Conservation (phyloP, 2,329 filamentous ascomycete species). For the Alternaria triticina region DNA sequence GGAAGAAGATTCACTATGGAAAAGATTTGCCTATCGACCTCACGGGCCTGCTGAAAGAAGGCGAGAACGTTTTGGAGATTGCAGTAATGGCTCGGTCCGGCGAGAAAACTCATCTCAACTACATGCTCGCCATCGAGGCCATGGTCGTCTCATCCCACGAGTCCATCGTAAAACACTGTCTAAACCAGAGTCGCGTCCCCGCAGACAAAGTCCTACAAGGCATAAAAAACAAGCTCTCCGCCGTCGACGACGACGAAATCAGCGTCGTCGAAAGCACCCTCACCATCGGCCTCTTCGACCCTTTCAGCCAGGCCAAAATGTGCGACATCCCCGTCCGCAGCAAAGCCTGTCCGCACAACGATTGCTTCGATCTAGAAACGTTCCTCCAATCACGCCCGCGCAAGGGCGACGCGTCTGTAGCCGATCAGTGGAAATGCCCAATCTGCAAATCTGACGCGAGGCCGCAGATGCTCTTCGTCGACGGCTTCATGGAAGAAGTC, state of each 20-base stretch:
- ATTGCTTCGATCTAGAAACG: constrained; percentile 88
- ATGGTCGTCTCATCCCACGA: constrained; percentile 61
- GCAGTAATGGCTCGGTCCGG: constrained; percentile 31
- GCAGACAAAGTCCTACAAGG: constrained; percentile 59
- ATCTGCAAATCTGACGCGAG: constrained; percentile 80
- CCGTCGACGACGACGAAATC: constrained; percentile 67
- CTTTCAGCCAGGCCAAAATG: constrained; percentile 55
- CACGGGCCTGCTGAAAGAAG: constrained; percentile 63
- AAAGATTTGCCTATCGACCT: constrained; percentile 80
- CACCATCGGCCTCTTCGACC: constrained; percentile 56
- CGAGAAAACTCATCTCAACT: constrained; percentile 53
- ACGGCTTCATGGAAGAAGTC: constrained; percentile 74
- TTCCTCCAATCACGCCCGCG: constrained; percentile 64
- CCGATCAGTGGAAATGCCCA: constrained; percentile 86
- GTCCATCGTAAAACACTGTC: constrained; percentile 41
- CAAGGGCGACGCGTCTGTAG: constrained; percentile 44
- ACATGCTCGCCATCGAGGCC: constrained; percentile 73
- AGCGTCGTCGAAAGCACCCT: constrained; percentile 49
- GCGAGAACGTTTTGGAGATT: constrained; percentile 68
- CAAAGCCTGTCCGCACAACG: constrained; percentile 72
- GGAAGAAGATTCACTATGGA: constrained; percentile 74
- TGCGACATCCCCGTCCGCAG: constrained; percentile 77
- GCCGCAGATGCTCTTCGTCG: constrained; percentile 72
- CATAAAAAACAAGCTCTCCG: constrained; percentile 62
- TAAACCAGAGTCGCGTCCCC: constrained; percentile 43